Evolutionary conservation across 495 filamentous ascomycete genomes (phyloP).

Genomic region (Cercophora newfieldiana): DNA sequence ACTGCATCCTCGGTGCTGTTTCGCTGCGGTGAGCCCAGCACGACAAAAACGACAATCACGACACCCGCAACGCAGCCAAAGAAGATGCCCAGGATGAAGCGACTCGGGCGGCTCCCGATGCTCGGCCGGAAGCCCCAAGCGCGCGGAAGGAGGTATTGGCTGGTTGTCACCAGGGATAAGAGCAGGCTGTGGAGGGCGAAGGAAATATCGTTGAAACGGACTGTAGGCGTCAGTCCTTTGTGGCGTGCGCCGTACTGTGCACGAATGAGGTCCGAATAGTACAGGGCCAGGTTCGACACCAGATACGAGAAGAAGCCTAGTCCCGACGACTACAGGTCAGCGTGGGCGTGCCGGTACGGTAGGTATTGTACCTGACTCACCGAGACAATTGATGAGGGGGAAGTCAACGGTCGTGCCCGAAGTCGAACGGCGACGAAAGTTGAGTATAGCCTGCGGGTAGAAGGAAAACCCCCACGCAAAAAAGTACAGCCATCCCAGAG

Average conservation of each 20-base stretch:
- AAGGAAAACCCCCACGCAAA: constrained; percentile 85
- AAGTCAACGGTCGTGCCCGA: constrained; percentile 84
- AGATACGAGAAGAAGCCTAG: constrained; percentile 76
- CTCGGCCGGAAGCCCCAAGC: constrained; percentile 74
- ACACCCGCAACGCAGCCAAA: constrained; percentile 65
- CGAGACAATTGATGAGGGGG: constrained; percentile 76
- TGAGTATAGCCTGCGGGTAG: constrained; percentile 84
- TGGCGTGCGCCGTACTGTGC: constrained; percentile 84
- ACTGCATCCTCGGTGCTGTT: constrained; percentile 30
- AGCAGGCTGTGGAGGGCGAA: constrained; percentile 79
- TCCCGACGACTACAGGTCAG: constrained; percentile 4
- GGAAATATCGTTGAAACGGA: constrained; percentile 84
- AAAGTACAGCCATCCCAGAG: constrained; percentile 63
- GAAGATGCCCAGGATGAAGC: constrained; percentile 64
- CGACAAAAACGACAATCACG: constrained; percentile 54
- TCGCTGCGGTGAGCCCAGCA: constrained; percentile 55
- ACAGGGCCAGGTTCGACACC: constrained; percentile 68
- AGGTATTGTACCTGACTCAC: constrained; percentile 43
- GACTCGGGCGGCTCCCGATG: constrained; percentile 56
- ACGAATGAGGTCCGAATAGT: constrained; percentile 75
- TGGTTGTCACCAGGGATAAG: constrained; percentile 63
- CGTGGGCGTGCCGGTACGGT: constrained; percentile 39
- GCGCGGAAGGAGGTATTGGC: constrained; percentile 68
- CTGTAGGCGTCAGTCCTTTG: constrained; percentile 70
- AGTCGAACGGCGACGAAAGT: constrained; percentile 72